Base-by-base conservation (phyloP, 441 rosid genomes). In the Metrosideros polymorpha region DNA sequence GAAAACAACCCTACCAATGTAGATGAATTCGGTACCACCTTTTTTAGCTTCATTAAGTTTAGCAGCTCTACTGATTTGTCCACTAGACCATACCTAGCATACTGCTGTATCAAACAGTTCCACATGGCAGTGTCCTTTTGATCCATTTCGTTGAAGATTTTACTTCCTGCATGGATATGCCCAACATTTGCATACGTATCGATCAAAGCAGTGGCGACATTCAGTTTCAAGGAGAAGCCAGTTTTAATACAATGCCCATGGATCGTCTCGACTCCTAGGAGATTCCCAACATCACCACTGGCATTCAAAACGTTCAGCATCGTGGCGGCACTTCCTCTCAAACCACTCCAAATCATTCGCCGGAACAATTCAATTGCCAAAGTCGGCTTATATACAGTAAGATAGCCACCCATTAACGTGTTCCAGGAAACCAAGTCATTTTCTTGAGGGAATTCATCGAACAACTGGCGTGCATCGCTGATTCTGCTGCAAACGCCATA, bases 71-170 rank as follows among this genome's bases (percentile, higher is more conserved):
- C 47, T 32, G 92, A 91, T 85, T 93, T 92, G 82, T 92, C 92
- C 56, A 93, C 87, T 83, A 90, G 75, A 55, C 95, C 94, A 85
- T 42, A 82, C 89, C 91, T 93, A n/a, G 96, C 95, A 87, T 91
- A 92, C 88, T 86, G 90, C 57, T 93, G 92, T 82, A 94, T 93
- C 94, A 94, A 91, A 89, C 94, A 95, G 87, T 93, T 94, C 96
- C 96, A 95, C 29, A 89, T 66, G 56, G 93, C 88, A 82, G 92
- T 91, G 66, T 94, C 96, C 88, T 91, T 94, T 83, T 54, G 85
- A 35, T 27, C 83, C 84, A 89, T 86, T 49, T 54, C 89, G 83
- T 94, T 89, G 47, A 95, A 93, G 84, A 93, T 87, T 61, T 83
- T 91, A 59, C 93, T 94, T 30, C 93, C 92, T 29, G 86, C 89